Base-by-base conservation (phyloP, 441 rosid genomes). In the Dalechampia spathulata region DNA sequence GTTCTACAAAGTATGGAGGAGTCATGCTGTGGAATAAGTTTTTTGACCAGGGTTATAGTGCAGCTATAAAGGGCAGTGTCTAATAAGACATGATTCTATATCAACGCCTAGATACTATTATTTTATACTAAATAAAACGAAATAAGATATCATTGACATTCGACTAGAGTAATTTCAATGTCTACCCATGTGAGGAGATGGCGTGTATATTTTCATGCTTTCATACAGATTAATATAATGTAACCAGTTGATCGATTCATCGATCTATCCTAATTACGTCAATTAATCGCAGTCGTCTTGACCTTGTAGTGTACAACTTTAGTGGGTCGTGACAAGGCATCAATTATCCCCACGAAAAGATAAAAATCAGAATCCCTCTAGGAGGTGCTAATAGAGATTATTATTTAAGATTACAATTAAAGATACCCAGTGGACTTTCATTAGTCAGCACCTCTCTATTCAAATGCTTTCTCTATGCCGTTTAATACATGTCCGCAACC, bases 11-110 rank as follows among this genome's bases (percentile, higher is more conserved):
- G 13, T 81, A 78, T 52, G 83, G 83, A 23, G 81, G 86, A 9
- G 74, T 78, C 0, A 78, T 76, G 86, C 75, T 81, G 15, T 76
- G 83, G 83, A 62, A 60, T 5, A 78, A 68, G 72, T 72, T 51
- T 39, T 74, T 27, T 32, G 86, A 81, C 39, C 53, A 44, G 38
- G 77, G 71, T 1, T 81, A 75, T 19, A 78, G 81, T 23, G 11
- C 52, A 13, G 8, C 81, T 22, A 72, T 78, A 8, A 26, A 20
- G 63, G 26, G 8, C 0, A 62, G 66, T 7, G 75, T 78, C 0
- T 75, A 65, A 71, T 38, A 7, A 12, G 6, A 2, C 16, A 38
- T 38, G 16, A 38, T 38, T 5, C 1, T 38, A 8, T 40, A 15
- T 40, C 14, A 7, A 38, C n/a, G n/a, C n/a, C n/a, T n/a, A n/a